Conservation (phyloP, 768 basidiomycete species). For the Termitomyces sp. region DNA sequence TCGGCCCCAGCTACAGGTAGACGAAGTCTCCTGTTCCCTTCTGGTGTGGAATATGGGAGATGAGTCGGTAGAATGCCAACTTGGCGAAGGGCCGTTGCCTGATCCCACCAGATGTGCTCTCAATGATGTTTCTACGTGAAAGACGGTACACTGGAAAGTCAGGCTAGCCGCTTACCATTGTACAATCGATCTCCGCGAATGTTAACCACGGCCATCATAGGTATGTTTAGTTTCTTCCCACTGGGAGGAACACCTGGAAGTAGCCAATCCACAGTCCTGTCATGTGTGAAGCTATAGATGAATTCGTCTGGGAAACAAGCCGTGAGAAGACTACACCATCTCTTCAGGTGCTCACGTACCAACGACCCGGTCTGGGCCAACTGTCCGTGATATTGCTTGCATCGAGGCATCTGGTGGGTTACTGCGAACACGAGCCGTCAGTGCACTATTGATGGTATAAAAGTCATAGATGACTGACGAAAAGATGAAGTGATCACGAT, state of each 20-base stretch:
- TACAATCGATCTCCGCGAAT: slow-evolving; percentile 41
- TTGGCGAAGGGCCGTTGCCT: slow-evolving; percentile 37
- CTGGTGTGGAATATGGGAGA: slow-evolving; percentile 26
- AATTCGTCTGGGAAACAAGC: slow-evolving; percentile 44
- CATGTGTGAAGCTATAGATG: slow-evolving; percentile 45
- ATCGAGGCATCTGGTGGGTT: slow-evolving; percentile 48
- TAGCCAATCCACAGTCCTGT: slow-evolving; percentile 43
- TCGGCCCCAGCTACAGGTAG: slow-evolving; percentile 39
- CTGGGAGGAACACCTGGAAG: slow-evolving; percentile 55
- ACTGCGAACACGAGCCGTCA: slow-evolving; percentile 21
- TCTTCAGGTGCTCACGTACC: slow-evolving; percentile 29
- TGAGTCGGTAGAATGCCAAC: slow-evolving; percentile 35
- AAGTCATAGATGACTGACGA: slow-evolving; percentile 29
- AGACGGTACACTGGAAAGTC: neutral
- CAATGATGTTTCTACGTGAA: neutral
- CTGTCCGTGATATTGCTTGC: slow-evolving; percentile 48
- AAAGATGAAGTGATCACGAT: slow-evolving; percentile 57
- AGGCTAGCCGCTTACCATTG: slow-evolving; percentile 25
- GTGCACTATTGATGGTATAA: neutral
- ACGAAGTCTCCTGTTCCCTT: slow-evolving; percentile 25
- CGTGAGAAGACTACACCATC: neutral
- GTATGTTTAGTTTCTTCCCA: slow-evolving; percentile 45
- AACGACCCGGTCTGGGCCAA: slow-evolving; percentile 50
- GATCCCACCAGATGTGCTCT: slow-evolving; percentile 50
- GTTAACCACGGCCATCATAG: slow-evolving; percentile 57